Evolutionary conservation across 805 yeast species (phyloP), one percentile per base, ranked within the genome.

Genomic region (Myxozyma monticola): DNA sequence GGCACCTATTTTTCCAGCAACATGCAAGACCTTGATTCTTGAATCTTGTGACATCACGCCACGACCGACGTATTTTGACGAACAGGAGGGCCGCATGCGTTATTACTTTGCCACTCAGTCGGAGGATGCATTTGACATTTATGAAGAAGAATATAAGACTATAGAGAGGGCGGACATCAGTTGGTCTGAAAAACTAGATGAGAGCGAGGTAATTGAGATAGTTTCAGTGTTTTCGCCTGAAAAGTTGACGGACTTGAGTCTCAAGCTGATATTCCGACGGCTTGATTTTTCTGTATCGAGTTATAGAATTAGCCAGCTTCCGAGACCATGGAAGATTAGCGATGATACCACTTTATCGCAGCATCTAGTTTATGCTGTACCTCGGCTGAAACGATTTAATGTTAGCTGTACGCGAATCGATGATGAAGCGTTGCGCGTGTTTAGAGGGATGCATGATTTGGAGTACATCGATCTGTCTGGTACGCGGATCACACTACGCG

Each of bases 391-490:
- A 17, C 25, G 22, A 17, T 37, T 48, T n/a, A 28, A 48, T 31
- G 24, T 37, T 3, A 48, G 51, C 14, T 42, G 47, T n/a, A 42
- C 47, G 14, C 30, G 17, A 10, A n/a, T 37, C 6, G 20, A 37
- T 9, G 51, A 48, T 26, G 20, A 24, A n/a, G 15, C 34, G 8
- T 7, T 48, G 37, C n/a, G 33, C 12, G 30, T 24, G 14, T 25
- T 48, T 22, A 17, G 43, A 12, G 26, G 15, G 4, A n/a, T 41
- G 18, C 8, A 17, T 10, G 21, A 37, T 6, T 21, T 47, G 25
- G 46, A 47, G 26, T 41, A 41, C 17, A 15, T 47, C 20, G 42
- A 47, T 30, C 15, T 41, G 6, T 41, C 46, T 6, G 46, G 51
- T 8, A 39, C 45, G 22, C 10, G 26, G 2, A 15, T 41, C 14